Evolutionary conservation across 805 yeast species (phyloP).

Genomic region (Brettanomyces sp.): DNA sequence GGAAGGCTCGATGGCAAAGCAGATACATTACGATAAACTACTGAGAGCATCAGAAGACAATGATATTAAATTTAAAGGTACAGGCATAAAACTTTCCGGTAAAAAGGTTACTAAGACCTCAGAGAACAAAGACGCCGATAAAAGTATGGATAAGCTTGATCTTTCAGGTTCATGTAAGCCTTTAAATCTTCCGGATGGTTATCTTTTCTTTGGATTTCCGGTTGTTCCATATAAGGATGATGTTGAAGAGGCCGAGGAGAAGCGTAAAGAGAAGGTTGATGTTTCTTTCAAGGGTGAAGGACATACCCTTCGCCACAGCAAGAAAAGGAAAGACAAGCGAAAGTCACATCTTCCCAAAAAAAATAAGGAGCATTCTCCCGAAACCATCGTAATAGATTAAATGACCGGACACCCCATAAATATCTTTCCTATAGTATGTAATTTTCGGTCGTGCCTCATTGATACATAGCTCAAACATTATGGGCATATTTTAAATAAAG

Average conservation of each 20-base stretch:
- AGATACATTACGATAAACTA: conserved; percentile 55
- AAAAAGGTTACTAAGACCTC: conserved; percentile 24
- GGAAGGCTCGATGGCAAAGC: conserved; percentile 66
- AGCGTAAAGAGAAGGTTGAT: conserved; percentile 3
- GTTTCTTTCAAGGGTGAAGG: conserved; percentile 57
- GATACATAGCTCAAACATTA: too few species aligned
- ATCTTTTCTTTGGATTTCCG: conserved; percentile 90
- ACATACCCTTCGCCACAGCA: conserved; percentile 47
- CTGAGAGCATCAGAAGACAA: conserved; percentile 33
- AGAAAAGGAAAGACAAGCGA: conserved; percentile 53
- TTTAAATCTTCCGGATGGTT: conserved; percentile 69
- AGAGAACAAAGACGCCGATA: conserved; percentile 9
- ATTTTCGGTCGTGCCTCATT: too few species aligned
- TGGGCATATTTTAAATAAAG: too few species aligned
- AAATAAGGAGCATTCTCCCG: conserved; percentile 63
- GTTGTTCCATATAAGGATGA: conserved; percentile 39
- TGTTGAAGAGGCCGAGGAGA: conserved; percentile 24
- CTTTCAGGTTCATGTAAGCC: conserved; percentile 63
- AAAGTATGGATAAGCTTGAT: conserved; percentile 23
- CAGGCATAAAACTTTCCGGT: conserved; percentile 68
- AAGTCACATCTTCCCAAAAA: conserved; percentile 45
- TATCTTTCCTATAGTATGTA: too few species aligned
- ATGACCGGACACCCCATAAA: not conserved
- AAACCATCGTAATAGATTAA: conserved; percentile 70
- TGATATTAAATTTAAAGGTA: conserved; percentile 38